Conservation (phyloP, 129 eudicot genomes). For the Chrysanthemum makinoi region DNA sequence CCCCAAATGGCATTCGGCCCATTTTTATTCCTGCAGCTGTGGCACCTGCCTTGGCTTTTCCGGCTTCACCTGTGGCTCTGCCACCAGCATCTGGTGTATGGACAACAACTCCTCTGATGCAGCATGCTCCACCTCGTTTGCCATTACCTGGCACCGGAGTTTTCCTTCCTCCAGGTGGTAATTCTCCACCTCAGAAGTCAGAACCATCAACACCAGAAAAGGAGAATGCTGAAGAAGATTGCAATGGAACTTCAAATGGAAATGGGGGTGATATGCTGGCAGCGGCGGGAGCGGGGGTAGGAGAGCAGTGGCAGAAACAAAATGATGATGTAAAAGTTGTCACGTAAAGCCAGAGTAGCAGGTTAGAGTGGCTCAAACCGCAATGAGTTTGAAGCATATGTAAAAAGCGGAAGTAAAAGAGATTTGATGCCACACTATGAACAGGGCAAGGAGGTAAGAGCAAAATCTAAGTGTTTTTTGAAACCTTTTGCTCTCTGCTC, state of each 20-base stretch:
- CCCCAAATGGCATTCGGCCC: constrained; percentile 58
- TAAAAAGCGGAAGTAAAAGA: background rate
- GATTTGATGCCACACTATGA: constrained; percentile 8
- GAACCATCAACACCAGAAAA: constrained; percentile 20
- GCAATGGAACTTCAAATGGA: constrained; percentile 31
- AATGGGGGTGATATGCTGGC: constrained; percentile 7
- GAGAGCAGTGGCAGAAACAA: no score
- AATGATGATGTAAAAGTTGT: no score
- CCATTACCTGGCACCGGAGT: constrained; percentile 67
- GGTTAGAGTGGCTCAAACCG: background rate
- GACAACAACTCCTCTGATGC: constrained; percentile 38
- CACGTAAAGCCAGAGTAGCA: no score
- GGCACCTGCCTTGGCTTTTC: constrained; percentile 50
- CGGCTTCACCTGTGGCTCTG: background rate
- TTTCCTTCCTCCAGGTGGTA: constrained; percentile 67
- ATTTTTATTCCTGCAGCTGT: constrained; percentile 54
- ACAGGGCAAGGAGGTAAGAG: constrained; percentile 7
- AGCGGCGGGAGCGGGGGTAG: background rate
- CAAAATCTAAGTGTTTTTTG: background rate
- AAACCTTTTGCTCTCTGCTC: background rate
- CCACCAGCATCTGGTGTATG: background rate
- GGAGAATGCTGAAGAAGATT: constrained; percentile 23
- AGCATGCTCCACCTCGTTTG: constrained; percentile 43
- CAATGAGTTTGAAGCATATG: background rate
- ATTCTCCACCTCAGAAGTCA: constrained; percentile 22